Percentiles rank a stretch among this genome's conserved stretches.
Conservation (phyloP, 2,329 filamentous ascomycete genomes). For the Aspergillus uvarum region DNA sequence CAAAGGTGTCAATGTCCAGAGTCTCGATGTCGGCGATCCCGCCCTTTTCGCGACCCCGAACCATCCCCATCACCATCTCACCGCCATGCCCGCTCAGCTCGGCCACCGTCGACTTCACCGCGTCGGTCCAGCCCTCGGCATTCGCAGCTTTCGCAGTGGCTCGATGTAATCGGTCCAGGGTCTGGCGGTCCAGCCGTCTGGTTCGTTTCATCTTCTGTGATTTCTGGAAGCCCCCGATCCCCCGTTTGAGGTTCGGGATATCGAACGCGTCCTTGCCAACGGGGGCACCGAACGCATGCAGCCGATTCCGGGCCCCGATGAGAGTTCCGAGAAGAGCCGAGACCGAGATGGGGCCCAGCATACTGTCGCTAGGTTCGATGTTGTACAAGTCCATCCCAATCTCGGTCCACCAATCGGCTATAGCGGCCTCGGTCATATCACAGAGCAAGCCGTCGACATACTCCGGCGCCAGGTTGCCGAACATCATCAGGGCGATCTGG, state of each 20-base stretch:
- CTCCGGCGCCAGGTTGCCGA: conserved; percentile 80
- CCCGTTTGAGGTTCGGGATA: conserved; percentile 74
- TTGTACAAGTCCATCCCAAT: conserved; percentile 91
- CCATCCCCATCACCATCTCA: conserved; percentile 94
- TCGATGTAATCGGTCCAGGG: conserved; percentile 74
- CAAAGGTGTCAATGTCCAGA: conserved; percentile 80
- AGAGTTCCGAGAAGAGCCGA: conserved; percentile 82
- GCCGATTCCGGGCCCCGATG: conserved; percentile 83
- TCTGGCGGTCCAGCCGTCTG: conserved; percentile 77
- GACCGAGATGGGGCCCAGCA: conserved; percentile 87
- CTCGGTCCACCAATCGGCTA: conserved; percentile 95
- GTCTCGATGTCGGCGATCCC: conserved; percentile 93
- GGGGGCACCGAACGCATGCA: conserved; percentile 80
- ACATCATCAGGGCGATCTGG: conserved; percentile 83
- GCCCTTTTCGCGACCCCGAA: conserved; percentile 79
- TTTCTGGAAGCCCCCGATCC: conserved; percentile 87
- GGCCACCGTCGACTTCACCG: conserved; percentile 91
- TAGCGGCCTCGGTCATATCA: conserved; percentile 84
- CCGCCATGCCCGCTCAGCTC: conserved; percentile 92
- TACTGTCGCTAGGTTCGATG: conserved; percentile 86
- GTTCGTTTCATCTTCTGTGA: conserved; percentile 76
- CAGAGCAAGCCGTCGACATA: conserved; percentile 92
- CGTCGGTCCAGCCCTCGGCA: conserved; percentile 85
- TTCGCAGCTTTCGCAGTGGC: conserved; percentile 87
- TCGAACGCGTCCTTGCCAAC: conserved; percentile 92